phyloP scores from a whole-genome alignment of 192 early-diverging fungal species.

The Pecoramyces ruminantium region DNA sequence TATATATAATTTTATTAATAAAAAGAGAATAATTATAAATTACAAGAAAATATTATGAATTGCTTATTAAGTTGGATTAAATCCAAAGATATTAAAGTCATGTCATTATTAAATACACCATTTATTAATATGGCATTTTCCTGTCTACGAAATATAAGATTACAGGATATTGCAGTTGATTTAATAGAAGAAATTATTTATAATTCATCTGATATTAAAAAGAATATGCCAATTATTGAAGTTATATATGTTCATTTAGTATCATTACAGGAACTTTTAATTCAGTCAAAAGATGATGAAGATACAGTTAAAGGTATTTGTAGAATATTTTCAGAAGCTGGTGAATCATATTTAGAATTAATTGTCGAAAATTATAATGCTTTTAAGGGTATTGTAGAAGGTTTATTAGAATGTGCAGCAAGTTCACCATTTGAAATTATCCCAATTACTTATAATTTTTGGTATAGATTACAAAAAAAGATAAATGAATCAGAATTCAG shows the following conservation, averaged over 20 bases:
- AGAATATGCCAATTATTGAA: conserved; percentile 35
- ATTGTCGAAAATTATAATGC: conserved; percentile 48
- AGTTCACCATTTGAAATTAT: conserved; percentile 70
- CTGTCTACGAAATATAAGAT: conserved; percentile 39
- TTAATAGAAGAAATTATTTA: conserved; percentile 62
- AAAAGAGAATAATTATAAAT: conserved; percentile 20
- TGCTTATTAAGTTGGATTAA: conserved; percentile 76
- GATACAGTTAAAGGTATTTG: conserved; percentile 68
- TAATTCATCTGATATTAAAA: conserved; percentile 18
- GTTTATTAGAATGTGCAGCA: conserved; percentile 64
- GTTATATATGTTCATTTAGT: conserved; percentile 37
- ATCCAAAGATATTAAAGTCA: conserved; percentile 56
- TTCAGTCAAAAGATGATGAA: conserved; percentile 49
- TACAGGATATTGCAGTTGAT: conserved; percentile 76
- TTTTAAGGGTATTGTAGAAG: conserved; percentile 60
- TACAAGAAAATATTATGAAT: conserved; percentile 41
- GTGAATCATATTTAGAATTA: conserved; percentile 64
- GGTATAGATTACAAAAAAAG: conserved; percentile 61
- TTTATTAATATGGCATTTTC: conserved; percentile 56
- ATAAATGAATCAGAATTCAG: neutral
- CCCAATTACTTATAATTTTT: conserved; percentile 79
- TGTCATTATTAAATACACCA: conserved; percentile 38
- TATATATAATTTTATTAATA: neutral
- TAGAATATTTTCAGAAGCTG: conserved; percentile 77
- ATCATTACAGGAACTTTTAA: conserved; percentile 9